Evolutionary conservation across 352 stramenopile genomes (phyloP).

Genomic region (Pythium diclinum): DNA sequence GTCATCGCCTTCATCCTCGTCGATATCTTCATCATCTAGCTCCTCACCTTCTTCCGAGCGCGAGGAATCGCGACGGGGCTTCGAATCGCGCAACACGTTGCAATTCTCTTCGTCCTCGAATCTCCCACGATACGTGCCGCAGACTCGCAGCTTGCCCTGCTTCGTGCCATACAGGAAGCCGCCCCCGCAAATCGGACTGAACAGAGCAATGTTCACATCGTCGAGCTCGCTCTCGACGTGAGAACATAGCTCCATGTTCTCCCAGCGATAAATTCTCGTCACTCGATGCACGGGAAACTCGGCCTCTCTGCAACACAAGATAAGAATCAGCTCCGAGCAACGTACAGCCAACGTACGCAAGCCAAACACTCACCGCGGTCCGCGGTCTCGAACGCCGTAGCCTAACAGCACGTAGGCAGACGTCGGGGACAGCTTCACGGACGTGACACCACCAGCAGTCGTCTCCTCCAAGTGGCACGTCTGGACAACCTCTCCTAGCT

Average conservation of each 20-base stretch:
- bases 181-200: slow-evolving; percentile 95
- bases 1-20: slow-evolving; percentile 31
- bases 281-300: slow-evolving; percentile 84
- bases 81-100: slow-evolving; percentile 55
- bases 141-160: slow-evolving; percentile 93
- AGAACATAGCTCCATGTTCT: slow-evolving; percentile 86
- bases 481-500: slow-evolving; percentile 76
- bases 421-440: slow-evolving; percentile 87
- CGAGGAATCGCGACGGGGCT: slow-evolving; percentile 28
- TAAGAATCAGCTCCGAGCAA: slow-evolving; percentile 2
- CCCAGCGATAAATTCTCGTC: slow-evolving; percentile 86
- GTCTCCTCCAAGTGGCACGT: slow-evolving; percentile 80
- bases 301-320: slow-evolving; percentile 44
- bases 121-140: slow-evolving; percentile 66
- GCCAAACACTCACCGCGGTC: slow-evolving; percentile 55
- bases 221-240: slow-evolving; percentile 89
- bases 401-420: slow-evolving; percentile 83
- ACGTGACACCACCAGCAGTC: slow-evolving; percentile 81
- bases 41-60: slow-evolving; percentile 49
- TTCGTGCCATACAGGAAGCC: slow-evolving; percentile 99
- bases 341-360: background rate
- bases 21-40: slow-evolving; percentile 37
- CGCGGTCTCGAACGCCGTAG: slow-evolving; percentile 82
- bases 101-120: slow-evolving; percentile 80
- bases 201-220: slow-evolving; percentile 98